Evolutionary conservation across 2,329 filamentous ascomycete species (phyloP).

Genomic region (Paecilomyces sp.): DNA sequence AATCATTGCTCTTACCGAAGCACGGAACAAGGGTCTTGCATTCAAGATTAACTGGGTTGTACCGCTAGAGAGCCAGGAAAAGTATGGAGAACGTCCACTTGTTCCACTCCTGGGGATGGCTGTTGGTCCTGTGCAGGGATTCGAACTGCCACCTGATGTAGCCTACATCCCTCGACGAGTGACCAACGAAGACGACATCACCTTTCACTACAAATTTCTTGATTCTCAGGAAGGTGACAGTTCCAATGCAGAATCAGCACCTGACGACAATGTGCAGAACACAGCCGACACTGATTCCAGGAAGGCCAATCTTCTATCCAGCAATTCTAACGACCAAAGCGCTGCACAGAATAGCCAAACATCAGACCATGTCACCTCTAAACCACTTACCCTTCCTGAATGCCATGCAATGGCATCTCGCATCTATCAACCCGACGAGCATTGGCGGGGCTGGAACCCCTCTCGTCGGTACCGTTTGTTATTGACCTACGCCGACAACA

Average conservation of each 20-base stretch:
- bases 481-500: conserved; percentile 50
- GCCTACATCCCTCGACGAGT: conserved; percentile 21
- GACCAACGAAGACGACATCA: conserved; percentile 9
- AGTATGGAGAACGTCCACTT: conserved; percentile 33
- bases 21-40: conserved; percentile 28
- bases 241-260: background rate
- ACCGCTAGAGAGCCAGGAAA: conserved; percentile 46
- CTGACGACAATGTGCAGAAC: background rate
- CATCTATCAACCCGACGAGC: conserved; percentile 24
- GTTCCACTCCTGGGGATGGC: conserved; percentile 49
- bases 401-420: conserved; percentile 25
- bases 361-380: background rate
- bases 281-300: background rate
- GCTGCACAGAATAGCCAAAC: conserved; percentile 1
- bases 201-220: conserved; percentile 13
- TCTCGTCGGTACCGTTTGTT: conserved; percentile 46
- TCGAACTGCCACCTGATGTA: conserved; percentile 29
- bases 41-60: conserved; percentile 53
- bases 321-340: background rate
- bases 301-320: background rate
- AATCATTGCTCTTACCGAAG: conserved; percentile 45
- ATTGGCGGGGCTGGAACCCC: conserved; percentile 32
- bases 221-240: conserved; percentile 2
- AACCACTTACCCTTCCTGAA: conserved; percentile 22
- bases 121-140: conserved; percentile 50